Base-by-base conservation (phyloP, 2,329 filamentous ascomycete genomes). In the Apiospora saccharicola region DNA sequence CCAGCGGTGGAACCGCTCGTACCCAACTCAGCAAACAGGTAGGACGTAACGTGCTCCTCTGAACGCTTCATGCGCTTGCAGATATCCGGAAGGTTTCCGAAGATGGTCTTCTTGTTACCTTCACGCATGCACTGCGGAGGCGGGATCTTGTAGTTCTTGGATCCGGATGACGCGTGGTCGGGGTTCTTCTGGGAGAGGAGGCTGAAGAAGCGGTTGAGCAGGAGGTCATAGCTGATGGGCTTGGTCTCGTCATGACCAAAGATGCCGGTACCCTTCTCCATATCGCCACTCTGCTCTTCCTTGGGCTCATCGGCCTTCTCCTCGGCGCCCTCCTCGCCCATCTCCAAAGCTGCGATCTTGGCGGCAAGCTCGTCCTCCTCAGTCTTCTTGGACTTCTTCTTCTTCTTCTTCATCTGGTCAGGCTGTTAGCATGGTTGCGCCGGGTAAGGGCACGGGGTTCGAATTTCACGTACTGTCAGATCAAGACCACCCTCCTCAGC, bases 61-160 rank as follows among this genome's bases (percentile, higher is more conserved):
- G 94, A 95, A 83, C 96, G 91, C 92, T 99, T 99, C 95, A 99
- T 98, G 80, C 96, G 92, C 90, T 98, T 98, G 90, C 95, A 97
- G 80, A 99, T 98, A 83, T 99, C 96, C 82, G 94, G 91, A 81
- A 99, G 96, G 88, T 99, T 99, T 88, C 96, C 96, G 81, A 99
- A 99, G 81, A 99, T 98, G 75, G 96, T 99, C 92, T 97, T 97
- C 91, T 98, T 97, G 91, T 99, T 99, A 83, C 96, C 96, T 95
- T 99, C 96, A 86, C 96, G 95, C 81, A 98, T 91, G 86, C 96
- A 98, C 88, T 99, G 96, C 69, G 96, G 96, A 70, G 96, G 96
- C 70, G 96, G 96, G 78, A 99, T 99, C 91, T 98, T 98, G 91
- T 98, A 99, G 85, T 93, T 97, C 89, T 95, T 96, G 80, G 92